A percentile compares a stretch with the other conserved stretches of the same genome.
Evolutionary conservation across 306 rosid genomes (phyloP).

Genomic region (Corylus americana): DNA sequence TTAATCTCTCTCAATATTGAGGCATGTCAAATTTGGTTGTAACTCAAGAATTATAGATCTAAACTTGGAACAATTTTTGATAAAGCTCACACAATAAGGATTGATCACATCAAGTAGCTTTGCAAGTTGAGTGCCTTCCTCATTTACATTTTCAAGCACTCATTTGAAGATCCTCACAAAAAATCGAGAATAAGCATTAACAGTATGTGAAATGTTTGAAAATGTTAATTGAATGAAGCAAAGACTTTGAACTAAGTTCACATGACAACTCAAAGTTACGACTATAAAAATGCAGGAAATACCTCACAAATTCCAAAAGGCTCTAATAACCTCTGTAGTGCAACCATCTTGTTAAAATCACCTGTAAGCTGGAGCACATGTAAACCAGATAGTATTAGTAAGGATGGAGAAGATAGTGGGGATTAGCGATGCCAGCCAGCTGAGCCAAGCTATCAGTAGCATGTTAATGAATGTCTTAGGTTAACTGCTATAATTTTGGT

Average conservation of each 20-base stretch:
- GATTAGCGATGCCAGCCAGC: too few species aligned
- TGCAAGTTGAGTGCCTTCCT: not conserved
- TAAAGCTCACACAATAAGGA: not conserved
- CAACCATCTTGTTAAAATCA: slow-evolving; percentile 62
- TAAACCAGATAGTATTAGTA: not conserved
- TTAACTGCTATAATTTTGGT: not conserved
- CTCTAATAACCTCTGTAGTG: slow-evolving; percentile 57
- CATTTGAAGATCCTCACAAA: not conserved
- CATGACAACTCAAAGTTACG: not conserved
- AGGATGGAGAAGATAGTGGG: not conserved
- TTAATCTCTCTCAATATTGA: too few species aligned
- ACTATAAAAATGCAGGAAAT: slow-evolving; percentile 12
- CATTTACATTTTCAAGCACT: not conserved
- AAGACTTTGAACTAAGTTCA: not conserved
- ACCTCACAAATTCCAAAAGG: slow-evolving; percentile 67
- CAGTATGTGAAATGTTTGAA: not conserved
- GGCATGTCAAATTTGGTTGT: too few species aligned
- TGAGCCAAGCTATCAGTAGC: too few species aligned
- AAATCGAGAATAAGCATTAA: not conserved
- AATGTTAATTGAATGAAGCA: not conserved
- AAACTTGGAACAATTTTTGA: not conserved
- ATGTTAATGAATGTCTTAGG: not conserved
- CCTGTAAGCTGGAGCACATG: slow-evolving; percentile 52
- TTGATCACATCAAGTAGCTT: not conserved
- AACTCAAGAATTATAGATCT: not conserved